Percentiles rank a stretch among this genome's conserved stretches.
Conservation (phyloP, 257 asterid species). For the Solanum sitiens region DNA sequence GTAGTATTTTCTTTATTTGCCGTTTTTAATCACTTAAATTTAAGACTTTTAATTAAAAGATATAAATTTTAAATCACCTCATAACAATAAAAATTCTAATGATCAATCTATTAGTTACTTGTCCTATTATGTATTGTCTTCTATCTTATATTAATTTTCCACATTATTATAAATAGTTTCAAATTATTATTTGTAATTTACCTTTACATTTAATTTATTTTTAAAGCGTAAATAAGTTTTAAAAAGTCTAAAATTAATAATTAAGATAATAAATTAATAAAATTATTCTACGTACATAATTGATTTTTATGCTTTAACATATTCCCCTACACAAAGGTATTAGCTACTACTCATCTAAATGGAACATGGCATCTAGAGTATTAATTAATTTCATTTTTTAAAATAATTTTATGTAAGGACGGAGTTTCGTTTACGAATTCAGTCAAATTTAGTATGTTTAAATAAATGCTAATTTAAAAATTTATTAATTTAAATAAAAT, state of each 20-base stretch:
- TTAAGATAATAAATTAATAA: neutral
- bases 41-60: neutral
- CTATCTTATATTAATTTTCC: too few species aligned
- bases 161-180: neutral
- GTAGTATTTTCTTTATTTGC: neutral
- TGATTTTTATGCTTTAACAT: neutral
- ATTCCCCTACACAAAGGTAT: neutral
- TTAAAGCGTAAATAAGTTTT: neutral
- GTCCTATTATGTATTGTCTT: too few species aligned
- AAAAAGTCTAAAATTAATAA: neutral
- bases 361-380: neutral
- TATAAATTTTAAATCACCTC: neutral
- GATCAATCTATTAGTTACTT: neutral
- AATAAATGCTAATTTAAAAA: neutral
- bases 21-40: accelerated
- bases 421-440: neutral
- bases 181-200: neutral
- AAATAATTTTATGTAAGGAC: neutral
- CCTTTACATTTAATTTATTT: too few species aligned
- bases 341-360: neutral
- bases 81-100: neutral
- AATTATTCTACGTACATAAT: too few species aligned
- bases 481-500: too few species aligned
- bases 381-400: neutral
- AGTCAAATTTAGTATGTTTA: neutral